A percentile compares a stretch with the other conserved stretches of the same genome.
These are phyloP conservation scores for Fusarium nodosum DNA, from an alignment of 2,329 filamentous ascomycete species.

Conservation along the genomic window DNA sequence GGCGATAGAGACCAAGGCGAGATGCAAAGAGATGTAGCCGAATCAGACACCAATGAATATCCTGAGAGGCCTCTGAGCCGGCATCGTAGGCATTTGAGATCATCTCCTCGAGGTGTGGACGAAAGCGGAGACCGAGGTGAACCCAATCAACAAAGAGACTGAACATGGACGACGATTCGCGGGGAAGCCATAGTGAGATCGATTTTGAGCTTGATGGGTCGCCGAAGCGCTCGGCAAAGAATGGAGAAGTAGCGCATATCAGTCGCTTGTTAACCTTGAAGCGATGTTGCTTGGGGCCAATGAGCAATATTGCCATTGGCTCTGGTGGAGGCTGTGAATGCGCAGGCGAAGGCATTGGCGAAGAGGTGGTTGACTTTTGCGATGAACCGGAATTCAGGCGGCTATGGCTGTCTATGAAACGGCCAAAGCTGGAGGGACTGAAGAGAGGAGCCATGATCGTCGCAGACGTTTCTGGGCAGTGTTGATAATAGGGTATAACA, in stretches of 20 bases:
- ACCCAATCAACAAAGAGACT: constrained; percentile 68
- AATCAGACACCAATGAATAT: constrained; percentile 69
- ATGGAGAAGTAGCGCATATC: constrained; percentile 62
- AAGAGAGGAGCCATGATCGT: constrained; percentile 46
- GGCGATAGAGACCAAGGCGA: constrained; percentile 61
- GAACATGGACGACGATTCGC: constrained; percentile 66
- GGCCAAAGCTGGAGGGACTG: constrained; percentile 43
- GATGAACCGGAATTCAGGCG: constrained; percentile 32
- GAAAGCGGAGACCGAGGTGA: constrained; percentile 60
- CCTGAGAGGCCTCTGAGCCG: constrained; percentile 51
- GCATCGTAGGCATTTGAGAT: constrained; percentile 52
- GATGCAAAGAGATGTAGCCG: constrained; percentile 70
- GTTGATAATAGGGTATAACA: constrained; percentile 20
- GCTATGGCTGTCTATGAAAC: constrained; percentile 38
- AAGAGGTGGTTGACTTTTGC: constrained; percentile 43
- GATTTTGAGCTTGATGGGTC: constrained; percentile 50
- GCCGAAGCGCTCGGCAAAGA: constrained; percentile 63
- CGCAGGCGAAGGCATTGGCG: constrained; percentile 40
- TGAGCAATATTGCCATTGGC: constrained; percentile 56
- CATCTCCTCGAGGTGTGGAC: constrained; percentile 59
- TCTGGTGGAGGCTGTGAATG: constrained; percentile 42
- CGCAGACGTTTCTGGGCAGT: constrained; percentile 16
- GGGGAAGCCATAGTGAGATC: constrained; percentile 58
- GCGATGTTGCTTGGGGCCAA: constrained; percentile 58
- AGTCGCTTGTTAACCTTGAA: constrained; percentile 61